Evolutionary conservation across 805 yeast species (phyloP), one percentile per base, ranked within the genome.

Genomic region (Nakazawaea wyomingensis): DNA sequence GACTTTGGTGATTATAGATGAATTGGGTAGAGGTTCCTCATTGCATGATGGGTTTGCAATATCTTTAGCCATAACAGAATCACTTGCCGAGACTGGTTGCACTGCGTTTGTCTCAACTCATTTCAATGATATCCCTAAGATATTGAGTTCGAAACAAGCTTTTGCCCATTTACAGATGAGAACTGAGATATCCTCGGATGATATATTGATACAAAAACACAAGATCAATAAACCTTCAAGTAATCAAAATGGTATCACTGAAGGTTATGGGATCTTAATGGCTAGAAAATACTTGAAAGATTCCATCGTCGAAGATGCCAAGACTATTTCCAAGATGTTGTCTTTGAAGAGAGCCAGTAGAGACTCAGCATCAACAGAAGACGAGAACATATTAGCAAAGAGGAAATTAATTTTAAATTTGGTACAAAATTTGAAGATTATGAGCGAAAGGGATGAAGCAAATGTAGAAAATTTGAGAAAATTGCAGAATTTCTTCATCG

Each of bases 1-100:
- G 8, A 42, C 63, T 18, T 55, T 78, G 18, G 54, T 78, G 0
- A 60, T 78, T 1, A 55, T 78, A 27, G 84, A 79, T 52, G 83
- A 78, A 44, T 54, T 78, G 22, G 82, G 82, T 1, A 59, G 82
- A 34, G 80, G 80, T 26, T 57, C 78, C 2, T 66, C 73, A 31
- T 55, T 64, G 7, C 65, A 65, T 8, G 82, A 78, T 52, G 82
- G 82, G 0, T 69, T 76, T 40, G 64, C 81, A 2, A 65, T 78
- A 2, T 69, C 77, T 2, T 56, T 68, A 20, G 72, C 76, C 5
- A 64, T 68, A 2, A 54, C 66, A 19, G 75, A 74, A 46, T 56
- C 57, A 37, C 48, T 73, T 10, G 47, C 65, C 0, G 41, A 44
- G 1, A 48, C 53, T 1, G 49, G 49, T 4, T 54, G 65, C 18